Base-by-base conservation (phyloP, 1,284 basidiomycete genomes). In the Cryptococcus maquisensis region DNA sequence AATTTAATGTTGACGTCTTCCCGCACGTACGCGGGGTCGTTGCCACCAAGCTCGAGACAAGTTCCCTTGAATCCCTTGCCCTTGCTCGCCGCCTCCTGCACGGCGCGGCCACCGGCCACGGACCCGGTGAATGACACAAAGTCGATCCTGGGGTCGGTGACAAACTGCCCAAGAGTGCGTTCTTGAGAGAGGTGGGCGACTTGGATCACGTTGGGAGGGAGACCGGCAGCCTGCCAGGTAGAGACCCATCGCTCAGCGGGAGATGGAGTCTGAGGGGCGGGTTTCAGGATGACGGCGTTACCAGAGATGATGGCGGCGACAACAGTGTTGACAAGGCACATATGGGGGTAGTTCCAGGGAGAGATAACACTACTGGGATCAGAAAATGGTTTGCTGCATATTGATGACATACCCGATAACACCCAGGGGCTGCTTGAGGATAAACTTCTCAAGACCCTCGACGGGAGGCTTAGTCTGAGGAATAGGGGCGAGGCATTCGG, bases 101-200 rank as follows among this genome's bases (percentile, higher is more conserved):
- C 72, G 4, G 71, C 66, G 39, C 69, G 65, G 12, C 80, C 80
- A 51, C 76, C 79, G 36, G 70, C 69, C 0, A 82, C 92, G 56
- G 88, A 91, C 3, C 94, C 94, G 0, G 94, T 97, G 75, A 98
- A 98, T 4, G 84, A 84, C 37, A 96, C 84, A 72, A 91, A 95
- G 61, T 87, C 81, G 43, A 95, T 82, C 2, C 80, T 69, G 0
- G 82, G 79, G 69, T 91, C 86, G 54, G 82, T 77, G 41, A 91
- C 82, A 10, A 85, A 83, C 59, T 83, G 78, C 32, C 81, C 78
- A 21, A 75, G 66, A 1, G 85, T 86, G 40, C 88, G 80, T 8
- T 81, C 75, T 3, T 87, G 83, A 0, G 84, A 82, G 45, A 95
- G 79, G 66, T 96, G 92, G 21, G 89, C 77, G 16, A 92, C 86